Evolutionary conservation across 257 asterid species (phyloP).

Genomic region (Capsicum rhomboideum): DNA sequence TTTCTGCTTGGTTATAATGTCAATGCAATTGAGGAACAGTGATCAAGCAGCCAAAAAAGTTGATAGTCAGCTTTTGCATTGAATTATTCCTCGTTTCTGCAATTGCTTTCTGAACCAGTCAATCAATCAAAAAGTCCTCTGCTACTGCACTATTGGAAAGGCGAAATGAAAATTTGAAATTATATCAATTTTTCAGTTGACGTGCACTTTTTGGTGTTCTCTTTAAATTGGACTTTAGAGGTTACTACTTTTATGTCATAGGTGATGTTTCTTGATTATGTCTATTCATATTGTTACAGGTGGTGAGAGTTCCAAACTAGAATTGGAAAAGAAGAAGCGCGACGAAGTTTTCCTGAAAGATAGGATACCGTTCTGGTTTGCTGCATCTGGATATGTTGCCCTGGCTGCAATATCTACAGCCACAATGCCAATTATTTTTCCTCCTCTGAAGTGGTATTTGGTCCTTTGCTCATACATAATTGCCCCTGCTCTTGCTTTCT

Average conservation of each 20-base stretch:
- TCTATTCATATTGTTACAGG: conserved; percentile 26
- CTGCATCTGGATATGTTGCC: conserved; percentile 81
- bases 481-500: conserved; percentile 98
- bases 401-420: conserved; percentile 81
- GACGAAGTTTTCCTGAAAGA: conserved; percentile 72
- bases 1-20: neutral
- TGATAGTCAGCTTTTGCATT: neutral
- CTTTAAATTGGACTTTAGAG: neutral
- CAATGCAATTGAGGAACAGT: neutral
- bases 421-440: conserved; percentile 71
- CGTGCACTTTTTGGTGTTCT: neutral
- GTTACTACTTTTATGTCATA: neutral
- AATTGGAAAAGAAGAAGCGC: conserved; percentile 52
- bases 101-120: neutral
- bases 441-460: conserved; percentile 87
- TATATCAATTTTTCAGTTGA: neutral
- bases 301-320: conserved; percentile 35
- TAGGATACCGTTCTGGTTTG: conserved; percentile 73
- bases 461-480: conserved; percentile 81
- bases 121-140: neutral
- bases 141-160: neutral
- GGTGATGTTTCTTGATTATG: neutral
- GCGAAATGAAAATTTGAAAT: neutral
- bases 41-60: neutral
- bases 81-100: neutral